A percentile compares a stretch with the other conserved stretches of the same genome.
Evolutionary conservation across 306 rosid genomes (phyloP).

Genomic region (Inga oerstediana): DNA sequence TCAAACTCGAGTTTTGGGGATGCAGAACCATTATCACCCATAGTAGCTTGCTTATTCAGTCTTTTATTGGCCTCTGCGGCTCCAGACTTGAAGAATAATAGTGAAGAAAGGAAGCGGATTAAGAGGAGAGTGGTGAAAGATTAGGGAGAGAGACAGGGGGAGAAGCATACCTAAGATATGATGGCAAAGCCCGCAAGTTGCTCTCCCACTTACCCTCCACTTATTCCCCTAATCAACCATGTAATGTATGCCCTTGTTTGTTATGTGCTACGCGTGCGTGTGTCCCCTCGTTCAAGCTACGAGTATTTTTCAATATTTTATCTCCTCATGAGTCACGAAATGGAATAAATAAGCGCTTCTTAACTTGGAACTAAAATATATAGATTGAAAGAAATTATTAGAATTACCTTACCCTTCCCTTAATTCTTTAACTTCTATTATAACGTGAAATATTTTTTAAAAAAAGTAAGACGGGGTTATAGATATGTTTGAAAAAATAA

Average conservation of each 20-base stretch:
- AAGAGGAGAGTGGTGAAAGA: slow-evolving; percentile 40
- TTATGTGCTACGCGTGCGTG: neutral
- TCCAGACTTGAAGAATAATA: slow-evolving; percentile 13
- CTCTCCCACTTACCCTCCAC: slow-evolving; percentile 47
- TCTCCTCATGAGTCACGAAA: neutral
- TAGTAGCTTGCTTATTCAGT: slow-evolving; percentile 1
- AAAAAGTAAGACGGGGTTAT: no score
- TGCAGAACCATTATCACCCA: slow-evolving; percentile 41
- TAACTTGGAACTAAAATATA: no score
- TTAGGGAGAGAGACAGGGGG: slow-evolving; percentile 47
- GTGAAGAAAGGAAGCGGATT: slow-evolving; percentile 27
- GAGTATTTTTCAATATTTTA: no score
- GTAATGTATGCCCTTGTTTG: neutral
- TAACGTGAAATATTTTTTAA: no score
- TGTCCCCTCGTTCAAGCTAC: neutral
- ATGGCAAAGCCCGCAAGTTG: slow-evolving; percentile 54
- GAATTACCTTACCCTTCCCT: no score
- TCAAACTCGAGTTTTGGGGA: slow-evolving; percentile 53
- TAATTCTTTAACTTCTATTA: no score
- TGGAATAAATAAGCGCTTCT: no score
- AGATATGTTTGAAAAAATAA: no score
- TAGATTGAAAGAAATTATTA: no score
- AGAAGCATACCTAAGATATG: slow-evolving; percentile 25
- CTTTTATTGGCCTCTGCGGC: neutral
- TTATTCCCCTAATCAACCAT: slow-evolving; percentile 28